A percentile compares a stretch with the other conserved stretches of the same genome.
phyloP scores from a whole-genome alignment of 495 filamentous ascomycete genomes.

The Hypoxylon rickii region DNA sequence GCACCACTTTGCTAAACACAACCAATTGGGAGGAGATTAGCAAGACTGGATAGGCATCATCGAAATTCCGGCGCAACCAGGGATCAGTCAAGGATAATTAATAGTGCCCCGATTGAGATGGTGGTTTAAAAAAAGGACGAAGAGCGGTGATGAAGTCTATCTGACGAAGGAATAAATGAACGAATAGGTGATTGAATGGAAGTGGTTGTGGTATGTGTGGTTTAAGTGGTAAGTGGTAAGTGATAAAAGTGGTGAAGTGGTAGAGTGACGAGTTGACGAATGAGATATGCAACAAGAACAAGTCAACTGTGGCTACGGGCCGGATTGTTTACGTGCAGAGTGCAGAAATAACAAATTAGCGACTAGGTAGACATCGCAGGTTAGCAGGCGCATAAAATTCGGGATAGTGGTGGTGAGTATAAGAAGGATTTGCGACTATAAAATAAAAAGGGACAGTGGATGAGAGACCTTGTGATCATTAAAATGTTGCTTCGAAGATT shows the following conservation, averaged over 20 bases:
- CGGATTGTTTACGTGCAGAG: constrained; percentile 22
- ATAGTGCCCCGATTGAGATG: constrained; percentile 4
- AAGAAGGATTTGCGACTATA: constrained; percentile 18
- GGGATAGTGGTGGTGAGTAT: constrained; percentile 20
- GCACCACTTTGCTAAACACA: constrained; percentile 27
- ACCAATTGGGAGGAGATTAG: constrained; percentile 27
- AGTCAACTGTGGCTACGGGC: constrained; percentile 19
- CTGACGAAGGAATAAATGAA: neutral
- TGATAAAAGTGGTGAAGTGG: neutral
- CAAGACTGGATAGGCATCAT: constrained; percentile 17
- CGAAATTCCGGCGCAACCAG: neutral
- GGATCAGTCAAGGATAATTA: constrained; percentile 1
- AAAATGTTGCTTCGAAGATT: constrained; percentile 24
- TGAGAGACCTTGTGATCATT: constrained; percentile 27
- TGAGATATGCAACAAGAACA: constrained; percentile 22
- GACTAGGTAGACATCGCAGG: neutral
- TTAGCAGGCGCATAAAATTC: constrained; percentile 1
- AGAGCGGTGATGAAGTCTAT: neutral
- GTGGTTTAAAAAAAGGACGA: neutral
- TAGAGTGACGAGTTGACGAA: constrained; percentile 15
- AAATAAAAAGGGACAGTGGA: constrained; percentile 10
- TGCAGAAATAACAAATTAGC: neutral
- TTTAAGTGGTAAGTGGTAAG: neutral
- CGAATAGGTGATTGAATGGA: neutral
- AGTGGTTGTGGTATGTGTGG: too few species aligned